Percentiles rank a stretch among this genome's conserved stretches.
phyloP scores from a whole-genome alignment of 208 protist species.

The Endotrypanum monterogeii region DNA sequence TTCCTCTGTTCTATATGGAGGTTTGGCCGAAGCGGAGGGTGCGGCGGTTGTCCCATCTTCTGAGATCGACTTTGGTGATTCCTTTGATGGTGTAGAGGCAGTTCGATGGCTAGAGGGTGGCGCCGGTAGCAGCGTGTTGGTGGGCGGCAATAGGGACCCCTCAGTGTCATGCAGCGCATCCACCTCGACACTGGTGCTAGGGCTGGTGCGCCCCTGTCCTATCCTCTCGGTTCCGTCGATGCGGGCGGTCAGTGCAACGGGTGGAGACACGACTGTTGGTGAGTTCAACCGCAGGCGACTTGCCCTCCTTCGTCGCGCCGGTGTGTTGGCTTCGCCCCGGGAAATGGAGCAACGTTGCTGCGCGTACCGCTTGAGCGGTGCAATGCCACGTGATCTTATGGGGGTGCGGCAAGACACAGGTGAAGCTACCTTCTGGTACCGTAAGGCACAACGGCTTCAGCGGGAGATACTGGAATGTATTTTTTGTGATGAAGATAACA shows the following conservation, averaged over 20 bases:
- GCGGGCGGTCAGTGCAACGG: neutral
- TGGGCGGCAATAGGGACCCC: neutral
- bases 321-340: slow-evolving; percentile 6
- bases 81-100: neutral
- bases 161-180: neutral
- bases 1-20: neutral
- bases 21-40: neutral
- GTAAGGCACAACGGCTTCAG: neutral
- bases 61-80: neutral
- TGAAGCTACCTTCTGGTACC: neutral
- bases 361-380: neutral
- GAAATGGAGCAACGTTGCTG: slow-evolving; percentile 5
- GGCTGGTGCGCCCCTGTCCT: slow-evolving; percentile 8
- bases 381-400: neutral
- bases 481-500: neutral
- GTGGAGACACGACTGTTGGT: neutral
- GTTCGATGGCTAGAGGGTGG: neutral
- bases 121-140: neutral
- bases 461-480: neutral
- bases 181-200: neutral
- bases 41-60: neutral
- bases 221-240: neutral
- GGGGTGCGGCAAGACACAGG: neutral
- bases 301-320: slow-evolving; percentile 14
- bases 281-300: neutral